Evolutionary conservation across 371 early-diverging fungal species (phyloP).

Genomic region (Funneliformis caledonium): DNA sequence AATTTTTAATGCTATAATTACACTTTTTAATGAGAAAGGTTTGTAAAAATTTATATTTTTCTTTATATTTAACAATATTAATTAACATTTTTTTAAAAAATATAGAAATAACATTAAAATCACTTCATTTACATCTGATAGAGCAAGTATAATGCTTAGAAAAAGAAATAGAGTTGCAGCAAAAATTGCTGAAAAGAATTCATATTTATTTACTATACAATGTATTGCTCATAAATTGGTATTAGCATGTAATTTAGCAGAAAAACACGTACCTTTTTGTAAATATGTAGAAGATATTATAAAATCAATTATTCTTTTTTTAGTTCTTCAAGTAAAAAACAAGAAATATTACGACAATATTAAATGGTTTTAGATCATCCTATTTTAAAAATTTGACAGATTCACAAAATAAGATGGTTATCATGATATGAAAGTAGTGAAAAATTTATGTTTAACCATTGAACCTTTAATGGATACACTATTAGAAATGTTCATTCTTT

Average conservation of each 20-base stretch:
- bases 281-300: not conserved
- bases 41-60: not conserved
- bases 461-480: not conserved
- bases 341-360: not conserved
- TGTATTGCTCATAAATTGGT: not conserved
- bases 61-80: no score
- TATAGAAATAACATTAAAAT: not conserved
- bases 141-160: not conserved
- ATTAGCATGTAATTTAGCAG: not conserved
- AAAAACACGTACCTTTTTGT: not conserved
- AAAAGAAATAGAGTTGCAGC: not conserved
- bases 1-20: conserved; percentile 2
- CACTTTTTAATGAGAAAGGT: not conserved
- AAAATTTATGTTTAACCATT: not conserved
- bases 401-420: not conserved
- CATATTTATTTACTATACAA: not conserved
- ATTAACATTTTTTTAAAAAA: no score
- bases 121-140: not conserved
- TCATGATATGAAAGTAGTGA: not conserved
- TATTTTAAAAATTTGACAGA: not conserved
- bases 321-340: not conserved
- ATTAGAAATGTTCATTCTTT: not conserved
- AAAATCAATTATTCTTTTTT: not conserved
- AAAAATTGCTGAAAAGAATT: not conserved
- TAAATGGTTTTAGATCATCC: not conserved